Percentiles rank a stretch among this genome's conserved stretches.
Conservation (phyloP, 768 basidiomycete genomes). For the Boletus subparvulus region DNA sequence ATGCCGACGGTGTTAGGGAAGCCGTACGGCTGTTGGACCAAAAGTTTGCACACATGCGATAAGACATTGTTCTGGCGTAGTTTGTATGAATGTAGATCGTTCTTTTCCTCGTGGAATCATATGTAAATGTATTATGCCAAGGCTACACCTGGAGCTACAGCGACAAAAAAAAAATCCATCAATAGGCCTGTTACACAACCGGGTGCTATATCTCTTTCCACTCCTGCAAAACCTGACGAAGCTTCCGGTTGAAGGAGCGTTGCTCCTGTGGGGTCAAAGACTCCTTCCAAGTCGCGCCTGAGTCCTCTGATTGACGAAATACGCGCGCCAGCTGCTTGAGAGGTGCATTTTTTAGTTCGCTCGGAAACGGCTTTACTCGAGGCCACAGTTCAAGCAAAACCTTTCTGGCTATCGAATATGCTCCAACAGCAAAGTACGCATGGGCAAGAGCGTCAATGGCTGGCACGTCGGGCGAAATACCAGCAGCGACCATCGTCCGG, state of each 20-base stretch:
- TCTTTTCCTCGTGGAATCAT: not conserved
- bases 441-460: slow-evolving; percentile 70
- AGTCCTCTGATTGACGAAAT: slow-evolving; percentile 40
- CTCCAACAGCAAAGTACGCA: slow-evolving; percentile 61
- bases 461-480: slow-evolving; percentile 66
- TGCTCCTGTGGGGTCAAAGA: slow-evolving; percentile 34
- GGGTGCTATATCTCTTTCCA: slow-evolving; percentile 20
- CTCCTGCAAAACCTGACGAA: slow-evolving; percentile 31
- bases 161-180: not conserved
- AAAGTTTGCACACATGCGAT: slow-evolving; percentile 47
- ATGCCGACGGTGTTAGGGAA: slow-evolving; percentile 69
- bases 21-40: slow-evolving; percentile 74
- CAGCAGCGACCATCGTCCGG: slow-evolving; percentile 57
- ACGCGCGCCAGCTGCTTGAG: slow-evolving; percentile 45
- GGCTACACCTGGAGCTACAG: not conserved
- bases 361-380: slow-evolving; percentile 60
- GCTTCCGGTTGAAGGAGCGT: slow-evolving; percentile 38
- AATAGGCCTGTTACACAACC: not conserved
- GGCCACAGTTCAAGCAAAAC: slow-evolving; percentile 65
- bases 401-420: slow-evolving; percentile 47
- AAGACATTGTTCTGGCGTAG: slow-evolving; percentile 1
- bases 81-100: not conserved
- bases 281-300: slow-evolving; percentile 13
- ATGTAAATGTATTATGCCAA: slow-evolving; percentile 7
- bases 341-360: slow-evolving; percentile 41